Conservation (phyloP, 2,329 filamentous ascomycete genomes). For the Corynespora cassiicola region DNA sequence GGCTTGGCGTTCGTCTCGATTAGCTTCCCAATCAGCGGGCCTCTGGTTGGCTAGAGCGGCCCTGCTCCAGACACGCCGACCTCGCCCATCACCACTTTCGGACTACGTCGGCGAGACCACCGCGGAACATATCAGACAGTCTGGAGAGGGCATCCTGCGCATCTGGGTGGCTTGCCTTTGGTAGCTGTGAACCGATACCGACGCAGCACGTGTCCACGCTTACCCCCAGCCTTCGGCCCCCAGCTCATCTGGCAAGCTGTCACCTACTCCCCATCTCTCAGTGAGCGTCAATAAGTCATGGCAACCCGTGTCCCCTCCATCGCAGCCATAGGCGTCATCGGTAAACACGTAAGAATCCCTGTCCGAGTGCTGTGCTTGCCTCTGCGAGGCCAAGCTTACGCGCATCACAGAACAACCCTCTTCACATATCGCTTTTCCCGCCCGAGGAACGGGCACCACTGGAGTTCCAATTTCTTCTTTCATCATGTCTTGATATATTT, state of each 20-base stretch:
- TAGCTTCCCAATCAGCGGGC: conserved; percentile 33
- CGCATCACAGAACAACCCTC: conserved; percentile 82
- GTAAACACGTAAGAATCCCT: conserved; percentile 74
- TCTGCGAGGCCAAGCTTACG: conserved; percentile 16
- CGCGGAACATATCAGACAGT: no score
- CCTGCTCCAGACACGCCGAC: conserved; percentile 6
- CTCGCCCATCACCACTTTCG: conserved; percentile 30
- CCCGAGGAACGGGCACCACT: conserved; percentile 75
- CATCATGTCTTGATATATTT: conserved; percentile 92
- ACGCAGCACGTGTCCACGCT: no score
- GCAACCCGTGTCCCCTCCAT: conserved; percentile 70
- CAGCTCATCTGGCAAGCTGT: neutral
- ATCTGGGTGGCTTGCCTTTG: no score
- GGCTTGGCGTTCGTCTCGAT: conserved; percentile 29
- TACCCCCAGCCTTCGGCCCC: no score
- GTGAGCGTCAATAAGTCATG: no score
- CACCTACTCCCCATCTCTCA: no score
- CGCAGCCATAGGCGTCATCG: conserved; percentile 91
- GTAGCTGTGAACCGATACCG: no score
- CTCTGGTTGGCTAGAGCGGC: conserved; percentile 38
- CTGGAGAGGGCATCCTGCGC: no score
- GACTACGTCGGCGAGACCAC: conserved; percentile 26
- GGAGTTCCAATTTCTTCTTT: conserved; percentile 90
- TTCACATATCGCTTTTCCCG: conserved; percentile 90
- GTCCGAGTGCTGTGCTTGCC: conserved; percentile 5